phyloP scores from a whole-genome alignment of 805 yeast species.

The Cyberlindnera maclurae region DNA sequence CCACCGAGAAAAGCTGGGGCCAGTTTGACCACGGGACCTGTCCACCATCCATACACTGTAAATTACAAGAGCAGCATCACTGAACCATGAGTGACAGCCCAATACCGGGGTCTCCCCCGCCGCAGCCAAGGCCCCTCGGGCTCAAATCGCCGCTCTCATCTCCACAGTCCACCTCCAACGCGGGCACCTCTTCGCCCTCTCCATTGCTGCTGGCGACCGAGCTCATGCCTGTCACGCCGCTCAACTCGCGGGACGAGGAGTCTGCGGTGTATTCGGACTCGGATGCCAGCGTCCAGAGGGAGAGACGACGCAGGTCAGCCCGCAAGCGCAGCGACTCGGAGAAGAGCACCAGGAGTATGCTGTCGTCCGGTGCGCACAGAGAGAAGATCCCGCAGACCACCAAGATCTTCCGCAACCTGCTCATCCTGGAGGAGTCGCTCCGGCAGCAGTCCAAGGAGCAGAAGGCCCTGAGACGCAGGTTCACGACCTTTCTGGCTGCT shows the following conservation, averaged over 20 bases:
- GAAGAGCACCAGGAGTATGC: slow-evolving; percentile 15
- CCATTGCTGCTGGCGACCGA: slow-evolving; percentile 19
- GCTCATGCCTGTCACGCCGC: slow-evolving; percentile 23
- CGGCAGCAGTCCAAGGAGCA: slow-evolving; percentile 77
- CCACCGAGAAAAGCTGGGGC: too few species aligned
- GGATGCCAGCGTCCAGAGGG: slow-evolving; percentile 22
- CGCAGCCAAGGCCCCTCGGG: background rate
- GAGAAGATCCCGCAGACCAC: slow-evolving; percentile 44
- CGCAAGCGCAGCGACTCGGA: slow-evolving; percentile 13
- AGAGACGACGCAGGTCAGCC: slow-evolving; percentile 7
- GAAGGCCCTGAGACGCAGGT: slow-evolving; percentile 47
- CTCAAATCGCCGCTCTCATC: slow-evolving; percentile 2
- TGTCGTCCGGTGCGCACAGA: slow-evolving; percentile 19
- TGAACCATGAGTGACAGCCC: too few species aligned
- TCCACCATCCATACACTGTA: too few species aligned
- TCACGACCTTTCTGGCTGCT: slow-evolving; percentile 32
- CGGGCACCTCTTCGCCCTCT: slow-evolving; percentile 8
- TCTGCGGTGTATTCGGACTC: slow-evolving; percentile 24
- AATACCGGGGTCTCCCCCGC: background rate
- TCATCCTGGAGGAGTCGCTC: slow-evolving; percentile 80
- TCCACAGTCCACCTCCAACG: background rate
- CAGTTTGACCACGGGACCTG: too few species aligned
- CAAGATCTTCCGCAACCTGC: slow-evolving; percentile 70
- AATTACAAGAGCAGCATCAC: too few species aligned
- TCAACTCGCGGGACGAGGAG: slow-evolving; percentile 25